Base-by-base conservation (phyloP, 257 asterid genomes). In the Solanum infundibuliforme region DNA sequence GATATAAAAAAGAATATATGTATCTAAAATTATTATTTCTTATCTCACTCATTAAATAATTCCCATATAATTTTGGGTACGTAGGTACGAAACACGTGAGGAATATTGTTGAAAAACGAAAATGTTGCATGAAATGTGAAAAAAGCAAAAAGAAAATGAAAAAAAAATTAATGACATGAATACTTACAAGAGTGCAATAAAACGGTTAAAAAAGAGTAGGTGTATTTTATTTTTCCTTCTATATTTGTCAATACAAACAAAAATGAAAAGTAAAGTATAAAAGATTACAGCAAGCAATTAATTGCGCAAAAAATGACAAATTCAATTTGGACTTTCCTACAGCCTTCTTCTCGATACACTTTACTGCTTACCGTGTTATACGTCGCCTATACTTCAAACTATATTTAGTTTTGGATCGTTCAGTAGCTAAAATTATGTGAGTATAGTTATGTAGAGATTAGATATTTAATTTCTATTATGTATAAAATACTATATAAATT, bases 341-440 rank as follows among this genome's bases (percentile, higher is more conserved):
- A 1, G 27, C 79, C 14, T 72, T 72, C 39, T 31, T 4, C 23
- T 20, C 5, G 23, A 71, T 31, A 14, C 10, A 32, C 25, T 72
- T 8, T 72, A 72, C 43, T 32, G 25, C 79, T 32, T 32, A 8
- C 41, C 25, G 25, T 72, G 79, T 34, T 32, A 32, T 11, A 62
- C 71, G 71, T 62, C 71, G 69, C 27, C 69, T 62, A 9, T 23
- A 23, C 69, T 7, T 7, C 25, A 55, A 18, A 20, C 11, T 20
- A 20, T 55, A 7, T 55, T 52, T 52, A 52, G 9, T 52, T 18
- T 18, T 0, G 20, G 8, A 52, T 52, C 1, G 4, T 18, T 52
- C 0, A 0, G 0, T 52, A 0, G 1, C 1, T 52, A 52, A 0
- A 52, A 52, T 6, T 52, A 52, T 52, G 0, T 0, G 0, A 0